These are phyloP conservation scores for Kazachstania bromeliacearum DNA, from an alignment of 805 yeast genomes.

Conservation along the genomic window DNA sequence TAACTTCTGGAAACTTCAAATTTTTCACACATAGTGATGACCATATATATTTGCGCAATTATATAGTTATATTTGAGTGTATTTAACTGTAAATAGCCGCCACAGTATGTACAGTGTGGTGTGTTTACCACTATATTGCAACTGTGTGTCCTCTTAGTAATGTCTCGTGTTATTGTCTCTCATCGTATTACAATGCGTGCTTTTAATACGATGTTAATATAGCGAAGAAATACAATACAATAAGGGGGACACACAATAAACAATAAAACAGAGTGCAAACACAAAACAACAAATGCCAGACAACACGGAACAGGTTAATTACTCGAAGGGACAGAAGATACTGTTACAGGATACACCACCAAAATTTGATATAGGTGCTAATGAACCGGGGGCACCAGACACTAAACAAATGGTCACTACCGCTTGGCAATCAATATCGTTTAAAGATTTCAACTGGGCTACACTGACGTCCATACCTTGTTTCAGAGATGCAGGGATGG, in stretches of 20 bases:
- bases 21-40: too few relatives aligned
- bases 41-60: too few relatives aligned
- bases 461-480: constrained; percentile 58
- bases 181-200: too few relatives aligned
- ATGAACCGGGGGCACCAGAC: constrained; percentile 7
- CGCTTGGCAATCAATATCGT: constrained; percentile 36
- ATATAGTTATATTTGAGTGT: too few relatives aligned
- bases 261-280: background rate
- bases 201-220: too few relatives aligned
- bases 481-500: constrained; percentile 66
- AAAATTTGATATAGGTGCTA: constrained; percentile 26
- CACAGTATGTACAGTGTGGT: too few relatives aligned
- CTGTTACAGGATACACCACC: constrained; percentile 35
- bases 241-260: background rate
- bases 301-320: constrained; percentile 8
- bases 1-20: too few relatives aligned
- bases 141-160: too few relatives aligned
- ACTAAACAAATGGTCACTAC: constrained; percentile 27
- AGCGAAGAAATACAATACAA: background rate
- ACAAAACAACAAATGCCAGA: background rate
- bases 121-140: too few relatives aligned
- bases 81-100: too few relatives aligned
- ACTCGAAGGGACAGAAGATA: constrained; percentile 29
- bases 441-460: constrained; percentile 43
- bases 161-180: too few relatives aligned